Conservation (phyloP, 768 basidiomycete species). For the Tricholoma hemisulphureum region DNA sequence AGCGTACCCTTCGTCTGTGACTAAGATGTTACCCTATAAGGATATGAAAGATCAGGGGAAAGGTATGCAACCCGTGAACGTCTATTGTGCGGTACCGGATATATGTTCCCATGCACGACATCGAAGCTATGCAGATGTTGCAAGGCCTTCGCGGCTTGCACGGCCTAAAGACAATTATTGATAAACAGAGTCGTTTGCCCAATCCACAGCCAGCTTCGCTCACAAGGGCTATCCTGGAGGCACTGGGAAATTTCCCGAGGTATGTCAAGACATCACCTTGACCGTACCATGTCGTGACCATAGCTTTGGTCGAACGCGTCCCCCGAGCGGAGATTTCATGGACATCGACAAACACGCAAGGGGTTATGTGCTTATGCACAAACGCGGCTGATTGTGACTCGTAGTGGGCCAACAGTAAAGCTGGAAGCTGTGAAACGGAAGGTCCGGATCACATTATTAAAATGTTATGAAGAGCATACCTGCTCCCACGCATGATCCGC, state of each 20-base stretch:
- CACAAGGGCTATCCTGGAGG: neutral
- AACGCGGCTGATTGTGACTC: neutral
- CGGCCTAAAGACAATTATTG: neutral
- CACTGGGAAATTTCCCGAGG: neutral
- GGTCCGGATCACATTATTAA: neutral
- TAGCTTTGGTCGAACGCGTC: neutral
- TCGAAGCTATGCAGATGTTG: constrained; percentile 9
- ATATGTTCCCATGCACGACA: constrained; percentile 12
- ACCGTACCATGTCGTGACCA: neutral
- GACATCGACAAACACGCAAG: neutral
- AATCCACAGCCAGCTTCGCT: neutral
- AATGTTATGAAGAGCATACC: neutral
- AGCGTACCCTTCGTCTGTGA: constrained; percentile 6
- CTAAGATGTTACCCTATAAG: constrained; percentile 11
- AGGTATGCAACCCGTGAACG: neutral
- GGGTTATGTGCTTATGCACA: neutral
- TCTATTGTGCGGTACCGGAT: constrained; percentile 8
- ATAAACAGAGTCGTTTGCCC: neutral
- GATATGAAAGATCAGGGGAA: neutral
- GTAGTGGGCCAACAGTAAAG: neutral
- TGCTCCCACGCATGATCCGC: neutral
- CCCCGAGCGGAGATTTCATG: neutral
- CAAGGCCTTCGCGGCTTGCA: constrained; percentile 12
- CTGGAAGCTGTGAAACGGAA: neutral
- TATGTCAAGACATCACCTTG: neutral